phyloP scores from a whole-genome alignment of 1,284 basidiomycete genomes.

The Cryptococcus neoformans region DNA sequence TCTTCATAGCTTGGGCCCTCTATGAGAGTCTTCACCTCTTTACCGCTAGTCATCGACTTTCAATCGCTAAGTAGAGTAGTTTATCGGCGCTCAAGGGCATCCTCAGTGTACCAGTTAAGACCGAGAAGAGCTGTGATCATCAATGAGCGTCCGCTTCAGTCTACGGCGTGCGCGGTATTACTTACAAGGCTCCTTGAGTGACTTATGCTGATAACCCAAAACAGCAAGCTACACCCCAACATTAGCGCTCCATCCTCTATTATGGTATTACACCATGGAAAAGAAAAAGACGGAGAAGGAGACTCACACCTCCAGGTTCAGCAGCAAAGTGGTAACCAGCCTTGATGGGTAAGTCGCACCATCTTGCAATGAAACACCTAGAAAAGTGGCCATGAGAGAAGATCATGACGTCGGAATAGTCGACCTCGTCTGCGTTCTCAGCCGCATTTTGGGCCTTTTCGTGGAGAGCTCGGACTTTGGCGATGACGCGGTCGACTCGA shows the following conservation, averaged over 20 bases:
- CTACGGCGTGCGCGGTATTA: background rate
- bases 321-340: conserved; percentile 50
- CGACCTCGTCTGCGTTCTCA: conserved; percentile 25
- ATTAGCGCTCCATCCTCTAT: background rate
- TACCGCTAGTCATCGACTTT: background rate
- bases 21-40: too few species aligned
- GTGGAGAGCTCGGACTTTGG: conserved; percentile 71
- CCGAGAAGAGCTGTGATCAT: conserved; percentile 40
- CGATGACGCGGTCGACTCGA: conserved; percentile 73
- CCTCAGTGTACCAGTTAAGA: conserved; percentile 50
- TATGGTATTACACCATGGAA: background rate
- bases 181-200: conserved; percentile 48
- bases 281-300: too few species aligned
- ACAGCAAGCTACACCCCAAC: conserved; percentile 34
- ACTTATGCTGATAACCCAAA: conserved; percentile 51
- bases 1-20: too few species aligned
- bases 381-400: conserved; percentile 72
- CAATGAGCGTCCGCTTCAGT: too few species aligned
- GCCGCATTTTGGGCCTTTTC: conserved; percentile 46
- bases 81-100: conserved; percentile 28
- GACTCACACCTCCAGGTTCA: conserved; percentile 46
- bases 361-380: conserved; percentile 65
- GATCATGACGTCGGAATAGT: conserved; percentile 47
- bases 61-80: background rate
- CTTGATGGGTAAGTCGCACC: conserved; percentile 48